Percentiles rank a stretch among this genome's conserved stretches.
Conservation (phyloP, 805 yeast species). For the Pichia eremophila region DNA sequence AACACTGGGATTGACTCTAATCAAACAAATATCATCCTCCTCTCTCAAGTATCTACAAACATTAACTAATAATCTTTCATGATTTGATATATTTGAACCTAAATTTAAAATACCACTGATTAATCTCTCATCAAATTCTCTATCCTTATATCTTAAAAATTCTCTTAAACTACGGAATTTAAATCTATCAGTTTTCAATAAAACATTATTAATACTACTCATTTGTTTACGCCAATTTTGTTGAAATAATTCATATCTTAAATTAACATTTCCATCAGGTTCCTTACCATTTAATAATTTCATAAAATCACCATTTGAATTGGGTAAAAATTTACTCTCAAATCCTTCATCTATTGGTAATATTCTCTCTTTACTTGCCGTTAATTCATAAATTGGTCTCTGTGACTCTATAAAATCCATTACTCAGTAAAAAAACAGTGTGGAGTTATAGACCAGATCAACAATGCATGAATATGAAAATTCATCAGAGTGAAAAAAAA, state of each 20-base stretch:
- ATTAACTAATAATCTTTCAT: constrained; percentile 26
- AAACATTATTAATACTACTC: constrained; percentile 20
- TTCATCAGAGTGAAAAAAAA: too few relatives aligned
- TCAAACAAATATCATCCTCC: constrained; percentile 10
- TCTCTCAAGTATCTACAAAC: constrained; percentile 16
- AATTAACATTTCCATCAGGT: constrained; percentile 26
- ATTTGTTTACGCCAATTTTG: constrained; percentile 30
- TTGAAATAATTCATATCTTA: constrained; percentile 34
- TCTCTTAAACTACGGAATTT: constrained; percentile 26
- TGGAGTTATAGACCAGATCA: too few relatives aligned
- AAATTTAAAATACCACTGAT: constrained; percentile 30
- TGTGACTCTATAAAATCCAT: constrained; percentile 23
- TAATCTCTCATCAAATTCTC: constrained; percentile 21
- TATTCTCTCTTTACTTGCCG: constrained; percentile 4
- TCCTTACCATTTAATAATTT: constrained; percentile 36
- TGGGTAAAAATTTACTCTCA: constrained; percentile 1
- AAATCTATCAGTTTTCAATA: constrained; percentile 27
- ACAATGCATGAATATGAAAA: too few relatives aligned
- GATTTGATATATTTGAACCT: constrained; percentile 36
- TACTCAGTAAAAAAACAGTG: too few relatives aligned
- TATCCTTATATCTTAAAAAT: constrained; percentile 13
- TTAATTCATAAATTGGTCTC: constrained; percentile 23
- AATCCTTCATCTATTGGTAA: constrained; percentile 2
- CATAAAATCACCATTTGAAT: constrained; percentile 21
- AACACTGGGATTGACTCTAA: constrained; percentile 11